A percentile compares a stretch with the other conserved stretches of the same genome.
Conservation (phyloP, 2,329 filamentous ascomycete genomes). For the Aspergillus vadensis region DNA sequence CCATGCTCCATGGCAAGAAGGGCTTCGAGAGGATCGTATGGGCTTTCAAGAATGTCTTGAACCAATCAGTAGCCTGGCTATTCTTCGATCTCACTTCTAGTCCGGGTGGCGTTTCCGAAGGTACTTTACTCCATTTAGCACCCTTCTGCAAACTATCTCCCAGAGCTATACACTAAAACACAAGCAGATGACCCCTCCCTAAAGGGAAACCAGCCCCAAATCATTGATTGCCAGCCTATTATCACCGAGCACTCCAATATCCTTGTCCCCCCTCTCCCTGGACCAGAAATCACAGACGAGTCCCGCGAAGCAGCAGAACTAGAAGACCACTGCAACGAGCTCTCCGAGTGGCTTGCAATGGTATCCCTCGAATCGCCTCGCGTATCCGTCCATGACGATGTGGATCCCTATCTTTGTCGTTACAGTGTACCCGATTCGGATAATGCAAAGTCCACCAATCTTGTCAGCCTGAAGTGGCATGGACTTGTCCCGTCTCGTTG, state of each 20-base stretch:
- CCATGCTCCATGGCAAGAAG: constrained; percentile 81
- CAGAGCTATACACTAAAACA: constrained; percentile 3
- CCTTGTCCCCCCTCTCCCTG: constrained; percentile 36
- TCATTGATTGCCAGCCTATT: constrained; percentile 32
- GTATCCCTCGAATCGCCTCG: constrained; percentile 50
- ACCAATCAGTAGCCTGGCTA: constrained; percentile 70
- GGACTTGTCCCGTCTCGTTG: constrained; percentile 45
- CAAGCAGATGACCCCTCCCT: constrained; percentile 35
- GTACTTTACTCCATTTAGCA: constrained; percentile 37
- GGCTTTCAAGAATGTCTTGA: constrained; percentile 77
- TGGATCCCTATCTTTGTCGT: constrained; percentile 49
- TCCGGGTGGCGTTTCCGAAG: constrained; percentile 36
- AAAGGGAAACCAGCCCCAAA: constrained; percentile 42
- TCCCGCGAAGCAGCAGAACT: constrained; percentile 48
- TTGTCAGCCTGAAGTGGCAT: constrained; percentile 47
- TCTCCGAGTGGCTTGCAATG: constrained; percentile 65
- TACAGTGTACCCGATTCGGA: constrained; percentile 43
- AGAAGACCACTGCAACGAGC: constrained; percentile 61
- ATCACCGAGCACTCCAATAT: constrained; percentile 29
- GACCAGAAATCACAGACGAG: constrained; percentile 28
- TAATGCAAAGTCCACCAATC: constrained; percentile 22
- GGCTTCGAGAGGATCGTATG: constrained; percentile 76
- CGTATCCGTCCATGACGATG: constrained; percentile 37
- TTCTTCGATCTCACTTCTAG: constrained; percentile 63
- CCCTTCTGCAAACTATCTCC: background rate